phyloP scores from a whole-genome alignment of 495 filamentous ascomycete genomes.

The Usnea hakonensis region DNA sequence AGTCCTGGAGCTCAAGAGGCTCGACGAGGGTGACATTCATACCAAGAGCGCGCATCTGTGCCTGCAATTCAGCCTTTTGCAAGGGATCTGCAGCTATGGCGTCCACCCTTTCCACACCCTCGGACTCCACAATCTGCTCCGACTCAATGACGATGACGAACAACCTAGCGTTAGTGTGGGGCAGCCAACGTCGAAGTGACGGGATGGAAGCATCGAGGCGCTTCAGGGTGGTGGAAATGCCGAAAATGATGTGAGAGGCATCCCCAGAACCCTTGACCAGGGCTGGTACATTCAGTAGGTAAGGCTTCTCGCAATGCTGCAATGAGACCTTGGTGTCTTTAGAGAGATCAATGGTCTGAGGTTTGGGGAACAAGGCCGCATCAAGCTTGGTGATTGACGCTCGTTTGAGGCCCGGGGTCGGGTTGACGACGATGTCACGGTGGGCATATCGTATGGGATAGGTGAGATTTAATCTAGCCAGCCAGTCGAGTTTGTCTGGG shows the following conservation, averaged over 20 bases:
- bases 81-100: slow-evolving; percentile 22
- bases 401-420: slow-evolving; percentile 8
- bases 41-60: slow-evolving; percentile 41
- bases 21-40: slow-evolving; percentile 48
- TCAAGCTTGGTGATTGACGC: slow-evolving; percentile 26
- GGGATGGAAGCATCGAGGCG: slow-evolving; percentile 43
- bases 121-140: slow-evolving; percentile 20
- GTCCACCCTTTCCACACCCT: slow-evolving; percentile 5
- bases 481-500: slow-evolving; percentile 22
- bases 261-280: slow-evolving; percentile 38
- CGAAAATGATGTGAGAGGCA: slow-evolving; percentile 45
- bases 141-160: slow-evolving; percentile 43
- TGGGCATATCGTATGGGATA: slow-evolving; percentile 23
- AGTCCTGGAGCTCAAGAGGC: slow-evolving; percentile 37
- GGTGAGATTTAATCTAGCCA: slow-evolving; percentile 16
- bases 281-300: slow-evolving; percentile 40
- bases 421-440: slow-evolving; percentile 23
- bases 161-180: slow-evolving; percentile 42
- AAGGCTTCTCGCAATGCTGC: slow-evolving; percentile 36
- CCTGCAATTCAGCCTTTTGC: slow-evolving; percentile 38
- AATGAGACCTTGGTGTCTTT: slow-evolving; percentile 31
- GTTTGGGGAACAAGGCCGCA: slow-evolving; percentile 38
- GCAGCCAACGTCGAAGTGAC: slow-evolving; percentile 43
- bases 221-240: slow-evolving; percentile 44
- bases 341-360: slow-evolving; percentile 42